A percentile compares a stretch with the other conserved stretches of the same genome.
Evolutionary conservation across 2,329 filamentous ascomycete species (phyloP).

Genomic region (Apiospora aurea): DNA sequence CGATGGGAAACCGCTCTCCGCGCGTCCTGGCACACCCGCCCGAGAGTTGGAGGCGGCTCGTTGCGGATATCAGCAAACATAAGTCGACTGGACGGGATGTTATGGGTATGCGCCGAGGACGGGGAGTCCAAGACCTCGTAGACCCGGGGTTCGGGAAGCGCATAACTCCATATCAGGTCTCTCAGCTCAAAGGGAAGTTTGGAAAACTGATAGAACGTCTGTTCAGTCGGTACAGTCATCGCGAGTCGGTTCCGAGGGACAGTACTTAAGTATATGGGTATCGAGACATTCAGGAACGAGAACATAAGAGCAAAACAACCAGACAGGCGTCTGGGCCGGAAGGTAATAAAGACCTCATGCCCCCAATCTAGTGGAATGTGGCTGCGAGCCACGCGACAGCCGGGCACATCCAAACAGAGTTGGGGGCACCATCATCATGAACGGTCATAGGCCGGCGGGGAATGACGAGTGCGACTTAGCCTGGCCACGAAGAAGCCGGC

Average conservation of each 20-base stretch:
- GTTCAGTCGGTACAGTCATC: not conserved
- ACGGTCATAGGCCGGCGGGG: constrained; percentile 17
- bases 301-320: not conserved
- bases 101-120: constrained; percentile 46
- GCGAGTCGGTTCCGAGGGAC: not conserved
- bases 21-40: constrained; percentile 53
- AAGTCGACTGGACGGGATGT: constrained; percentile 49
- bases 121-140: constrained; percentile 57
- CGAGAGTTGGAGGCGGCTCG: constrained; percentile 52
- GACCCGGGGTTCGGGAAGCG: constrained; percentile 52
- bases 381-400: constrained; percentile 17
- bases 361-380: constrained; percentile 16
- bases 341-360: constrained; percentile 2
- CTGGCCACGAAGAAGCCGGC: not conserved
- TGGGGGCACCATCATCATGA: constrained; percentile 19
- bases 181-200: constrained; percentile 53
- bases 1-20: constrained; percentile 50
- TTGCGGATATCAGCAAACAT: constrained; percentile 56
- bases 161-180: constrained; percentile 54
- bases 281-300: not conserved
- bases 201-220: constrained; percentile 39
- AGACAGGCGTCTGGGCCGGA: not conserved
- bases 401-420: constrained; percentile 18
- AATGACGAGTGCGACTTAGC: constrained; percentile 16
- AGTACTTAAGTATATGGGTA: not conserved